Evolutionary conservation across 352 stramenopile species (phyloP).

Genomic region (Phytopythium litorale): DNA sequence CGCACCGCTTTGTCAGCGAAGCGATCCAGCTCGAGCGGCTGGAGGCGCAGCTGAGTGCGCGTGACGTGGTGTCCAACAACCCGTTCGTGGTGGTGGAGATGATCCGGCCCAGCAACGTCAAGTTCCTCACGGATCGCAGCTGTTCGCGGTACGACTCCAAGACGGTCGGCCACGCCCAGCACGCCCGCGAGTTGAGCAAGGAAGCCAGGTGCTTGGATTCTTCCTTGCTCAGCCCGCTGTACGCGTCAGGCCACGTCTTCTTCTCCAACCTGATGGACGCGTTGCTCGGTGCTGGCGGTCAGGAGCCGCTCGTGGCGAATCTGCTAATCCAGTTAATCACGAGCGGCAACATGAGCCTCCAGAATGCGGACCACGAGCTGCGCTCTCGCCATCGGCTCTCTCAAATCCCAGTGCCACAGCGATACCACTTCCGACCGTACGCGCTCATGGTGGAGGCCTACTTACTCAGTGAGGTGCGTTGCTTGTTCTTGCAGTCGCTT

Average conservation of each 20-base stretch:
- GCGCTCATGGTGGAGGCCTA: slow-evolving; percentile 49
- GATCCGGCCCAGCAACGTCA: slow-evolving; percentile 69
- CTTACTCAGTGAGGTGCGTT: slow-evolving; percentile 50
- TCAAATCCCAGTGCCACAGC: slow-evolving; percentile 48
- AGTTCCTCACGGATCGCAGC: slow-evolving; percentile 59
- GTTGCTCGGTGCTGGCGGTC: slow-evolving; percentile 53
- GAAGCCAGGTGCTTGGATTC: slow-evolving; percentile 56
- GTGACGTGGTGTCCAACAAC: slow-evolving; percentile 15
- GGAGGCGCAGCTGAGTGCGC: slow-evolving; percentile 9
- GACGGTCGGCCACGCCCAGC: slow-evolving; percentile 24
- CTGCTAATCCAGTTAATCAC: slow-evolving; percentile 66
- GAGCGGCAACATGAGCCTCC: slow-evolving; percentile 46
- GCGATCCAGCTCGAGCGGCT: slow-evolving; percentile 41
- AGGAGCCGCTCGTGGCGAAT: slow-evolving; percentile 58
- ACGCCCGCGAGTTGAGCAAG: slow-evolving; percentile 38
- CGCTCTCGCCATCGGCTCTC: slow-evolving; percentile 37
- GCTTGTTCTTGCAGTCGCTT: not conserved
- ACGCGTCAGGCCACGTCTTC: slow-evolving; percentile 61
- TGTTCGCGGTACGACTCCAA: slow-evolving; percentile 42
- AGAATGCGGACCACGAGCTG: slow-evolving; percentile 43
- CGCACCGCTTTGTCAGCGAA: slow-evolving; percentile 74
- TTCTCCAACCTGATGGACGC: slow-evolving; percentile 75
- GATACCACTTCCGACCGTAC: slow-evolving; percentile 61
- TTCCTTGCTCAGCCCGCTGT: slow-evolving; percentile 51
- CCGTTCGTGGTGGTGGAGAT: slow-evolving; percentile 66